Conservation (phyloP, 139 green algal genomes). For the Deuterostichococcus epilithicus region DNA sequence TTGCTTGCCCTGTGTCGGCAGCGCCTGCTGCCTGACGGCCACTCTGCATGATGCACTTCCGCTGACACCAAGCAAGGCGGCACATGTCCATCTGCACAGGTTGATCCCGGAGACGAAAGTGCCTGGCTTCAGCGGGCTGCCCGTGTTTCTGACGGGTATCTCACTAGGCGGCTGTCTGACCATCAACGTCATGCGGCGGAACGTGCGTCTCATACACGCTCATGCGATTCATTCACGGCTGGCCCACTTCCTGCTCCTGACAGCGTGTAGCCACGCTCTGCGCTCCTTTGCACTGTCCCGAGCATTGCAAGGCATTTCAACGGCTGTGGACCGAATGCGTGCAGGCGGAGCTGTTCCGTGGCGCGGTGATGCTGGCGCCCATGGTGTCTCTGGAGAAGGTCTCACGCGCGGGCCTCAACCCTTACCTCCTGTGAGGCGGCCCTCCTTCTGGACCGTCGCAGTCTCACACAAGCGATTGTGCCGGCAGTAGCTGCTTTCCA, state of each 20-base stretch:
- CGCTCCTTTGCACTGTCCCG: not conserved
- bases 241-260: too few species aligned
- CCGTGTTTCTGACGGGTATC: slow-evolving; percentile 51
- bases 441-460: not conserved
- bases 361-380: slow-evolving; percentile 55
- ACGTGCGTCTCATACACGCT: not conserved
- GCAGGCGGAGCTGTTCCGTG: slow-evolving; percentile 37
- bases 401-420: slow-evolving; percentile 53
- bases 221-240: too few species aligned
- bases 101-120: not conserved
- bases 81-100: too few species aligned
- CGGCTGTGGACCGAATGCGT: not conserved
- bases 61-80: too few species aligned
- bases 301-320: not conserved
- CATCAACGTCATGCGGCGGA: slow-evolving; percentile 27
- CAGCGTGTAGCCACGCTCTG: not conserved
- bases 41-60: too few species aligned
- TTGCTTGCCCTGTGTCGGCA: too few species aligned
- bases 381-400: slow-evolving; percentile 68
- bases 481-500: too few species aligned
- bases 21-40: too few species aligned
- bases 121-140: slow-evolving; percentile 34
- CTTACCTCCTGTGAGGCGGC: slow-evolving; percentile 31
- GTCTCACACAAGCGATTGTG: too few species aligned
- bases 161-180: slow-evolving; percentile 68